phyloP scores from a whole-genome alignment of 176 grass and related monocot species.

The Tillandsia fasciculata region DNA sequence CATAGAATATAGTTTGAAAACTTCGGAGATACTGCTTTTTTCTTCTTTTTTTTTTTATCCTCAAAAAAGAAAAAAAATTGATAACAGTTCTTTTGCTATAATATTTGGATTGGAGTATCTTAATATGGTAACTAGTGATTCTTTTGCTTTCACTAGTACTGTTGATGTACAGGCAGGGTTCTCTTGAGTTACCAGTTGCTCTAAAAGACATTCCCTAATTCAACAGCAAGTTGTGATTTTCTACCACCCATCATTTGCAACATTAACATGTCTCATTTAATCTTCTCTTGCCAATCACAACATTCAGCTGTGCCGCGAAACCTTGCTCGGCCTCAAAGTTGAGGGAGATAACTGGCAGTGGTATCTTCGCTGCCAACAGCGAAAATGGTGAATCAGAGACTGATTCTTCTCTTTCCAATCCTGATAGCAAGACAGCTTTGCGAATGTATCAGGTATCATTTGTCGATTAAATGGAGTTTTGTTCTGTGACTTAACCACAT shows the following conservation, averaged over 20 bases:
- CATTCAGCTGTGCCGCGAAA: conserved; percentile 47
- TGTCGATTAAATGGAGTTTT: background rate
- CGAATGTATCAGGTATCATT: conserved; percentile 82
- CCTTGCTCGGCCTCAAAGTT: conserved; percentile 65
- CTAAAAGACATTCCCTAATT: background rate
- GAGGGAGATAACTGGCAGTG: conserved; percentile 82
- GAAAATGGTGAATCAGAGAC: conserved; percentile 46
- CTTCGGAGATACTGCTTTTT: no score
- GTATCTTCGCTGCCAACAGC: conserved; percentile 50
- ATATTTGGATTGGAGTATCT: no score
- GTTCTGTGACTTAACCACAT: background rate
- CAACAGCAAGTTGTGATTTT: background rate
- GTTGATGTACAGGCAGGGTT: no score
- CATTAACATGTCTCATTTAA: background rate
- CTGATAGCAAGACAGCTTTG: conserved; percentile 44
- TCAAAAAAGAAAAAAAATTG: no score
- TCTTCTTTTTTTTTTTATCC: no score
- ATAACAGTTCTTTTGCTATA: no score
- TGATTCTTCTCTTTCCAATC: conserved; percentile 25
- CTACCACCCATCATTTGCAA: background rate
- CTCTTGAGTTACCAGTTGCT: background rate
- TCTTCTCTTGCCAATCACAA: conserved; percentile 11
- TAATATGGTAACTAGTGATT: no score
- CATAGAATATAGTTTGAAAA: no score
- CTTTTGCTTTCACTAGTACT: no score